These are phyloP conservation scores for Yamadazyma sp. DNA, from an alignment of 805 yeast species.

Conservation along the genomic window DNA sequence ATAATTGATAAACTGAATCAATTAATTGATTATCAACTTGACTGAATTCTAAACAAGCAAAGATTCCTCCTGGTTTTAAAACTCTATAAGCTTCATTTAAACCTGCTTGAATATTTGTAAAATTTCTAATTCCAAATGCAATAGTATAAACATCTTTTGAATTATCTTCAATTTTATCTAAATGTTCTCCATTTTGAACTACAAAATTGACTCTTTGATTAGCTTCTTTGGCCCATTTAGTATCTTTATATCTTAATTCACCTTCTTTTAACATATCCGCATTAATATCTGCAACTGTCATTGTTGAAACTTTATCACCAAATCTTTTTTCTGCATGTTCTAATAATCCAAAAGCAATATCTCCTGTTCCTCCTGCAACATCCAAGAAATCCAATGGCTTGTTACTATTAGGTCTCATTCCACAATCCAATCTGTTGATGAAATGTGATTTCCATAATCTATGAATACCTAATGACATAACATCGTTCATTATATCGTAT, in stretches of 20 bases:
- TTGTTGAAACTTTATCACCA: slow-evolving; percentile 70
- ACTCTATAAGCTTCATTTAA: slow-evolving; percentile 93
- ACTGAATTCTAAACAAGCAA: slow-evolving; percentile 93
- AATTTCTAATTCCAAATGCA: slow-evolving; percentile 96
- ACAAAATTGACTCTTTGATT: slow-evolving; percentile 67
- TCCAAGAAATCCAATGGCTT: slow-evolving; percentile 85
- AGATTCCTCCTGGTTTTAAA: slow-evolving; percentile 95
- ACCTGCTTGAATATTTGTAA: slow-evolving; percentile 92
- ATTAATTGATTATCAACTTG: slow-evolving; percentile 80
- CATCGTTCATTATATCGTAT: slow-evolving; percentile 97
- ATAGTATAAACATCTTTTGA: slow-evolving; percentile 95
- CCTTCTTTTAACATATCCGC: slow-evolving; percentile 96
- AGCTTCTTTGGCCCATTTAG: slow-evolving; percentile 54
- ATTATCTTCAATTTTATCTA: slow-evolving; percentile 79
- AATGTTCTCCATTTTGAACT: slow-evolving; percentile 89
- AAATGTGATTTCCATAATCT: slow-evolving; percentile 93
- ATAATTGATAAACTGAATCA: slow-evolving; percentile 77
- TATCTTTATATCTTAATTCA: slow-evolving; percentile 61
- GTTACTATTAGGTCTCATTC: slow-evolving; percentile 77
- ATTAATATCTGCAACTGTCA: slow-evolving; percentile 93
- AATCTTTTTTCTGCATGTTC: slow-evolving; percentile 83
- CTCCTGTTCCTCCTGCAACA: slow-evolving; percentile 99
- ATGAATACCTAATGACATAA: slow-evolving; percentile 94
- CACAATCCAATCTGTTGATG: slow-evolving; percentile 85
- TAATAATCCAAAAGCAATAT: slow-evolving; percentile 90